These are phyloP conservation scores for Brassica incana DNA, from an alignment of 345 rosid species.

Conservation along the genomic window DNA sequence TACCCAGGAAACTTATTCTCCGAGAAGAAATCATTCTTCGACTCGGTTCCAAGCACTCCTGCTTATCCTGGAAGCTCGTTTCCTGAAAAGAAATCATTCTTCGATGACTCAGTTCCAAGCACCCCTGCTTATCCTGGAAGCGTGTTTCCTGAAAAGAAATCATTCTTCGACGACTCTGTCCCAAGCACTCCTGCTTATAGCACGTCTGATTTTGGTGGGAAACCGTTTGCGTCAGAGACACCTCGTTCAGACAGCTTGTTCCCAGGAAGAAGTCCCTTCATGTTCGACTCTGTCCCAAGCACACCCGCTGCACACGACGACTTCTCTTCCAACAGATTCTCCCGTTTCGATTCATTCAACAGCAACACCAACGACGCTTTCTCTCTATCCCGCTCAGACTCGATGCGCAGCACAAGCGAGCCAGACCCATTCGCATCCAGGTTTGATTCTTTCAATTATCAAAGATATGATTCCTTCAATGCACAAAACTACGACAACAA, in stretches of 20 bases:
- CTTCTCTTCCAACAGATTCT: constrained; percentile 70
- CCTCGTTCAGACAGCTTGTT: constrained; percentile 45
- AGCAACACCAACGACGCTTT: constrained; percentile 40
- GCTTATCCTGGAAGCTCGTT: constrained; percentile 43
- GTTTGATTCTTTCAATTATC: constrained; percentile 62
- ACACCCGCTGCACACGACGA: constrained; percentile 71
- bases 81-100: constrained; percentile 39
- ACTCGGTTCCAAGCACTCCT: constrained; percentile 78
- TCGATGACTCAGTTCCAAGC: constrained; percentile 69
- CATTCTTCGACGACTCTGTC: constrained; percentile 58
- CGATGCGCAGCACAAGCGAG: constrained; percentile 52
- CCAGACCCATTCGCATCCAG: constrained; percentile 49
- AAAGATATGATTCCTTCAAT: constrained; percentile 56
- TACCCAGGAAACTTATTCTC: constrained; percentile 41
- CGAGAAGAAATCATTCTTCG: constrained; percentile 43
- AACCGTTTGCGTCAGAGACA: constrained; percentile 44
- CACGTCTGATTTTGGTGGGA: constrained; percentile 45
- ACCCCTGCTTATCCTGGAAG: constrained; percentile 56
- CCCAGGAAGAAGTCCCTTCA: constrained; percentile 45
- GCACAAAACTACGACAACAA: constrained; percentile 45
- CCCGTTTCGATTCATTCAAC: constrained; percentile 78
- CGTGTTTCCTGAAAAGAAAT: constrained; percentile 36
- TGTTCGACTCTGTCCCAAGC: constrained; percentile 70
- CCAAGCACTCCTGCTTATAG: constrained; percentile 72
- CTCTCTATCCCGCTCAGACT: constrained; percentile 54